Percentiles rank a stretch among this genome's conserved stretches.
phyloP scores from a whole-genome alignment of 177 flowering plant species.

The Tripterygium wilfordii region DNA sequence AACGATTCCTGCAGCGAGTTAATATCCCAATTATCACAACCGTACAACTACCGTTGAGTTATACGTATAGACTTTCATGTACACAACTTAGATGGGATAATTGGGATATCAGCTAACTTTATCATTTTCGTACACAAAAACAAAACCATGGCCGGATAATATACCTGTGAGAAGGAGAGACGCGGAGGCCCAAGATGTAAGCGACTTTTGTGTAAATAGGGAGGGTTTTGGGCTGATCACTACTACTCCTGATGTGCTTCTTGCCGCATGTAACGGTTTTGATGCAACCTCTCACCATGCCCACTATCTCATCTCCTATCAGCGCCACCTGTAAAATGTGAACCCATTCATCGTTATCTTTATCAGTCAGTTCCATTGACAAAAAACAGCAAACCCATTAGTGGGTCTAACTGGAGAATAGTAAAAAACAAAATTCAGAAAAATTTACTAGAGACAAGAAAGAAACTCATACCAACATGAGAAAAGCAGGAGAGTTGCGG shows the following conservation, averaged over 20 bases:
- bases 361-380: neutral
- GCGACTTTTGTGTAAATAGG: conserved; percentile 84
- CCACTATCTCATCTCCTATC: conserved; percentile 62
- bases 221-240: conserved; percentile 10
- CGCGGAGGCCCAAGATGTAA: conserved; percentile 91
- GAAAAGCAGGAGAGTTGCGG: conserved; percentile 86
- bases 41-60: too few relatives aligned
- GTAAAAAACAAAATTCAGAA: neutral
- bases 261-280: conserved; percentile 92
- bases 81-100: too few relatives aligned
- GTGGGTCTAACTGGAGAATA: neutral
- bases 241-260: conserved; percentile 34
- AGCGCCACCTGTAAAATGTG: conserved; percentile 62
- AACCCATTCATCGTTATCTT: neutral
- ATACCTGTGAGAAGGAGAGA: conserved; percentile 82
- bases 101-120: too few relatives aligned
- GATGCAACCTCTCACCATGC: conserved; percentile 90
- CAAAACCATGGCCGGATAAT: too few relatives aligned
- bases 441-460: neutral
- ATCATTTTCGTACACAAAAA: too few relatives aligned
- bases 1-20: too few relatives aligned
- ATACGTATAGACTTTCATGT: too few relatives aligned
- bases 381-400: too few relatives aligned
- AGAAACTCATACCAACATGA: conserved; percentile 63
- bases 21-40: too few relatives aligned